These are phyloP conservation scores for Pulveroboletus frians DNA, from an alignment of 768 basidiomycete genomes.

Conservation along the genomic window DNA sequence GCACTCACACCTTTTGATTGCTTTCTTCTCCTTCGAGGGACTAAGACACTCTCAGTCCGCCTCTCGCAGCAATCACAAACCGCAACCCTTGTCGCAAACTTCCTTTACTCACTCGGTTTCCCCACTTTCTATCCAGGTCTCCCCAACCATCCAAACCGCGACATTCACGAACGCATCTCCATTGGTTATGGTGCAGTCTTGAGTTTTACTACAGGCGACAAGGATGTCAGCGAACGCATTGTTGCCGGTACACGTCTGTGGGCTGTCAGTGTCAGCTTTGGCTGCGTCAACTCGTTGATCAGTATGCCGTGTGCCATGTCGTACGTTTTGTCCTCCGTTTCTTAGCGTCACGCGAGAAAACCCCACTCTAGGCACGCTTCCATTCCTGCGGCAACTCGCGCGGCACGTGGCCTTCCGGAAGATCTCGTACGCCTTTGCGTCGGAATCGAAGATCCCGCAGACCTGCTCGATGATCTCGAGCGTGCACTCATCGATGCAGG, in stretches of 20 bases:
- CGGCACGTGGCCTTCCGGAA: conserved; percentile 96
- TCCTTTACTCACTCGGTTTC: conserved; percentile 83
- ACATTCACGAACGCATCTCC: conserved; percentile 87
- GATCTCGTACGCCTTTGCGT: conserved; percentile 97
- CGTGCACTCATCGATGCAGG: conserved; percentile 88
- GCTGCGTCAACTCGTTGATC: conserved; percentile 95
- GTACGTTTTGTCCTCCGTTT: conserved; percentile 49
- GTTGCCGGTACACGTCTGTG: conserved; percentile 90
- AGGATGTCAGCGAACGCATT: conserved; percentile 83
- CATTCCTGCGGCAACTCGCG: conserved; percentile 91
- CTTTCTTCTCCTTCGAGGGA: conserved; percentile 92
- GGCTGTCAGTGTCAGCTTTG: conserved; percentile 98
- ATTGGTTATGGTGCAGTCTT: conserved; percentile 90
- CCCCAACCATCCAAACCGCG: conserved; percentile 70
- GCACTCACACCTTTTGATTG: conserved; percentile 93
- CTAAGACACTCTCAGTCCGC: conserved; percentile 92
- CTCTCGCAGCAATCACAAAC: conserved; percentile 92
- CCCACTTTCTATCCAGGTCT: conserved; percentile 91
- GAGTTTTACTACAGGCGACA: conserved; percentile 91
- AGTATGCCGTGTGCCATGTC: conserved; percentile 99
- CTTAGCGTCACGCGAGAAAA: background rate
- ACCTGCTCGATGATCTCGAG: conserved; percentile 93
- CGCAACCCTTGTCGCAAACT: conserved; percentile 77
- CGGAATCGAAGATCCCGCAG: conserved; percentile 92
- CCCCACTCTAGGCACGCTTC: conserved; percentile 71